These are phyloP conservation scores for Colletotrichum liriopes DNA, from an alignment of 2,329 filamentous ascomycete genomes.

Conservation along the genomic window DNA sequence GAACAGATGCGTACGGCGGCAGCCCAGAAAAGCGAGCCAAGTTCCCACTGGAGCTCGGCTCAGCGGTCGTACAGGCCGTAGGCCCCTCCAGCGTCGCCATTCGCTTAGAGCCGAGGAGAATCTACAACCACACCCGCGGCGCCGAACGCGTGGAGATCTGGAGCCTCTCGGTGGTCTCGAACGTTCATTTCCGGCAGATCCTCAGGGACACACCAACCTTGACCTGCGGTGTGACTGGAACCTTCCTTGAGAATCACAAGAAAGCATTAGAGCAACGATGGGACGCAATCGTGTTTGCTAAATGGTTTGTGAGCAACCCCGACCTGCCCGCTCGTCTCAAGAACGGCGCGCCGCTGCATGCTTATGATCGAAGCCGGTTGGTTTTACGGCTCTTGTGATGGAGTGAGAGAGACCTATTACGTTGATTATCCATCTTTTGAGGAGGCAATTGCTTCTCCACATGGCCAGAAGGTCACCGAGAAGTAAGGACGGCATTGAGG, in stretches of 20 bases:
- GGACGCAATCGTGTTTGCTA: conserved; percentile 60
- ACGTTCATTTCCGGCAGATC: conserved; percentile 47
- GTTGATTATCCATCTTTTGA: conserved; percentile 50
- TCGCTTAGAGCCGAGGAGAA: conserved; percentile 57
- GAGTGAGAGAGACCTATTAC: conserved; percentile 52
- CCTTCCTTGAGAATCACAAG: conserved; percentile 46
- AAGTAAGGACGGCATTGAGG: not conserved
- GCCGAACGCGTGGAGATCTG: conserved; percentile 62
- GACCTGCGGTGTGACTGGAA: conserved; percentile 48
- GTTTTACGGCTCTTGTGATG: conserved; percentile 52
- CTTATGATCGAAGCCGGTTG: conserved; percentile 58
- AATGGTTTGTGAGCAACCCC: conserved; percentile 62
- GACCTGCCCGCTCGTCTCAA: conserved; percentile 60
- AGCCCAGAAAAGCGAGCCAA: conserved; percentile 49
- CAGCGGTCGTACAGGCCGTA: conserved; percentile 49
- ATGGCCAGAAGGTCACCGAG: not conserved
- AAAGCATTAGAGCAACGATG: conserved; percentile 48
- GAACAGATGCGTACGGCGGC: conserved; percentile 52
- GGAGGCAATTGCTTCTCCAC: conserved; percentile 7
- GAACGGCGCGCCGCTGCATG: conserved; percentile 55
- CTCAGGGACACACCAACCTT: conserved; percentile 50
- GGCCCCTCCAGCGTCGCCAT: conserved; percentile 49
- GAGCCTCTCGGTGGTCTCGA: conserved; percentile 49
- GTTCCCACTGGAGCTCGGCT: conserved; percentile 51
- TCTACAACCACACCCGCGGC: conserved; percentile 63